Evolutionary conservation across 2,329 filamentous ascomycete genomes (phyloP), one percentile per base, ranked within the genome.

Genomic region (Gaeumannomyces sp.): DNA sequence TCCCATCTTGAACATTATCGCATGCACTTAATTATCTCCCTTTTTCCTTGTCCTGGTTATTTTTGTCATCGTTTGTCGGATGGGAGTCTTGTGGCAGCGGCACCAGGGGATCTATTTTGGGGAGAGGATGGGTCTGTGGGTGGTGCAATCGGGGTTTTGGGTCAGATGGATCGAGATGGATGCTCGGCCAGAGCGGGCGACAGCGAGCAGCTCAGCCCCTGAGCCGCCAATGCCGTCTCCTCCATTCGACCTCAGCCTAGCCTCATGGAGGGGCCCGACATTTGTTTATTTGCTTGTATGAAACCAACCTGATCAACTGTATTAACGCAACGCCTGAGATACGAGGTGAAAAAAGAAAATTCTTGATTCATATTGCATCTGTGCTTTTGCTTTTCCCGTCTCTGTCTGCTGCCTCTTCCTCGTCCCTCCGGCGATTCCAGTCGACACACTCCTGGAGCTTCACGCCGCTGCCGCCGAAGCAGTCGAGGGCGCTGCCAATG

Each of bases 401-500:
- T n/a, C 6, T 53, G 45, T 10, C 45, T n/a, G 22, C 7, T 22
- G 8, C 45, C 19, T 53, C 45, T 53, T 53, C 19, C 19, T 53
- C 19, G 45, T 72, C 69, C 71, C 85, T 81, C 65, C 74, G 75
- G 68, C 76, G 78, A 74, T 98, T 98, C 95, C 95, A 99, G 70
- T 82, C 80, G 50, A 97, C 88, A 75, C 94, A 98, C 65, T 97
- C 93, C 45, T 90, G 89, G 73, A 98, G 93, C 67, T 85, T 92
- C 64, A 97, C 92, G 1, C 92, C 91, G 25, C 81, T 87, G 1
- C 95, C 95, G 11, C 95, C 95, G 76, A 99, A 99, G 69, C 97
- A 93, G 78, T 99, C 95, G 71, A 99, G 78, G 1, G 95, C 95
- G 75, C 95, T 98, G 16, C 95, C 95, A 73, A 98, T 98, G 0